Evolutionary conservation across 306 rosid species (phyloP).

Genomic region (Mimosa pudica): DNA sequence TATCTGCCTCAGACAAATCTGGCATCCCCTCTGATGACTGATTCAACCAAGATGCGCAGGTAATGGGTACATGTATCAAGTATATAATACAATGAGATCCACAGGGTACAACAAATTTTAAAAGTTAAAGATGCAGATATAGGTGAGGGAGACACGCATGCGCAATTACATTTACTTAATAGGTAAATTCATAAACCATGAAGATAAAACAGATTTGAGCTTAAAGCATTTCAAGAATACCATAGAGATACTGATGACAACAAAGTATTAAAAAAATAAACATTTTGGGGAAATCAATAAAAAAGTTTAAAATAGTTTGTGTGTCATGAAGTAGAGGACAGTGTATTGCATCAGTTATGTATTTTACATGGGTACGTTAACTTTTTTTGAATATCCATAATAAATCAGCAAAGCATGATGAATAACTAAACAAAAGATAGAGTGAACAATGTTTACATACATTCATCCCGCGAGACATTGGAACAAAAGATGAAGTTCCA

Average conservation of each 20-base stretch:
- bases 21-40: slow-evolving; percentile 72
- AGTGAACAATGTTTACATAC: slow-evolving; percentile 57
- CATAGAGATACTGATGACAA: not conserved
- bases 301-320: not conserved
- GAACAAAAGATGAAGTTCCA: slow-evolving; percentile 72
- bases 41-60: slow-evolving; percentile 6
- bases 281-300: not conserved
- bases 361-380: not conserved
- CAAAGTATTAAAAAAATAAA: not conserved
- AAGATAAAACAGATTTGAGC: not conserved
- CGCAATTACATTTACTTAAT: not conserved
- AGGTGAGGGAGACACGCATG: not conserved
- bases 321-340: not conserved
- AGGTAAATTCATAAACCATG: not conserved
- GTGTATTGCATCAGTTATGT: not conserved
- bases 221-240: not conserved
- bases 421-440: slow-evolving; percentile 28
- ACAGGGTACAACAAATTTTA: too few species aligned
- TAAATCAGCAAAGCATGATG: not conserved
- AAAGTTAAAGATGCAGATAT: not conserved
- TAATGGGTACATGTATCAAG: not conserved
- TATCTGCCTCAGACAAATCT: slow-evolving; percentile 88
- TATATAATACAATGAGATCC: not conserved
- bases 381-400: not conserved
- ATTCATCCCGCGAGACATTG: slow-evolving; percentile 60